A percentile compares a stretch with the other conserved stretches of the same genome.
Evolutionary conservation across 768 basidiomycete species (phyloP).

Genomic region (Artomyces pyxidatus): DNA sequence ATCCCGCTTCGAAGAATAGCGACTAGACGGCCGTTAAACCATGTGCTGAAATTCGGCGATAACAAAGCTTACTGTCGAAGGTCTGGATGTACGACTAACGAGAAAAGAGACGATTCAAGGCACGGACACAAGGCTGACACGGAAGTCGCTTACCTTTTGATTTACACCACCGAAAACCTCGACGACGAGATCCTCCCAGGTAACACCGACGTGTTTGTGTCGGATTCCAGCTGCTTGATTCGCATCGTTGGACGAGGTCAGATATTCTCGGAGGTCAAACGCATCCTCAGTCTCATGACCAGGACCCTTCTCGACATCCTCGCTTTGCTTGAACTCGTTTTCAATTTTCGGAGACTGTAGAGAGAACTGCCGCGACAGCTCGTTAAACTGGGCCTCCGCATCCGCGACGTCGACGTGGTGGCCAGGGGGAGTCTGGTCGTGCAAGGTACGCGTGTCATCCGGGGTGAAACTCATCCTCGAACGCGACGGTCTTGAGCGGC

Average conservation of each 20-base stretch:
- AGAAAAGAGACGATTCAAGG: no score
- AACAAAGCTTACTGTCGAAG: constrained; percentile 44
- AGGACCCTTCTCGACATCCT: constrained; percentile 36
- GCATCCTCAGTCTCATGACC: constrained; percentile 28
- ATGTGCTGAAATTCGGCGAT: not conserved
- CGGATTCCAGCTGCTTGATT: constrained; percentile 57
- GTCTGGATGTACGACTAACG: no score
- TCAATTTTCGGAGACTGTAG: not conserved
- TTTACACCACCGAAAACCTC: constrained; percentile 46
- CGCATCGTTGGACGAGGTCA: constrained; percentile 59
- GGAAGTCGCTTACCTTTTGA: constrained; percentile 38
- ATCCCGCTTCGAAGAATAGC: constrained; percentile 2
- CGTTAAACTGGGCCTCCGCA: not conserved
- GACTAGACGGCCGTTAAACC: not conserved
- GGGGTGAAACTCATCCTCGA: not conserved
- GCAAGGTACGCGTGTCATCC: not conserved
- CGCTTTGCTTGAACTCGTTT: constrained; percentile 5
- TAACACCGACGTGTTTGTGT: constrained; percentile 70
- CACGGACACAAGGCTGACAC: constrained; percentile 44
- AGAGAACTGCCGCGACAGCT: not conserved
- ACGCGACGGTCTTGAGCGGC: no score
- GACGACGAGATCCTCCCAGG: constrained; percentile 65
- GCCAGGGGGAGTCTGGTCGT: not conserved
- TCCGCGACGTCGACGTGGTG: not conserved
- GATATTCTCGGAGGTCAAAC: constrained; percentile 64